Evolutionary conservation across 768 basidiomycete genomes (phyloP), one percentile per base, ranked within the genome.

Genomic region (Hemileccinum rubropunctum): DNA sequence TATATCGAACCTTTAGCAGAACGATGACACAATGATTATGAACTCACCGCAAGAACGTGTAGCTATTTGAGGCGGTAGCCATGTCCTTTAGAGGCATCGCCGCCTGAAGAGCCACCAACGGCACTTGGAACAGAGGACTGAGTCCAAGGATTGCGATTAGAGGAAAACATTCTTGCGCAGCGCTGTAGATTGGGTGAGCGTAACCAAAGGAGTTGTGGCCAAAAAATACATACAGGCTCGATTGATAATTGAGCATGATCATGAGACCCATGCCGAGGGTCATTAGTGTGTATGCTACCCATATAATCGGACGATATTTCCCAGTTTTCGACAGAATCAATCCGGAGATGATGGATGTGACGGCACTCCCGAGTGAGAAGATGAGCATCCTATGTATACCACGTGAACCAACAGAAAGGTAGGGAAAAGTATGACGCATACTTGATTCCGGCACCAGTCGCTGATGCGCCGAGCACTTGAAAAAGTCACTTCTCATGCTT

Each of bases 31-130:
- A 9, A 36, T 18, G 12, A n/a, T 12, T 14, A 34, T 28, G 7
- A n/a, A 48, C 68, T 27, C 61, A 83, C 81, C 86, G 77, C 55
- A 92, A 70, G 60, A 93, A 84, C 20, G 79, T 78, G 60, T 84
- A 86, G 0, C 82, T 81, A 1, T 78, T 72, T 0, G 91, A 90
- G 47, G 81, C 83, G 3, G 90, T 90, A 2, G 90, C 88, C 88
- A 92, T 90, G 56, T 92, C 88, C 58, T 82, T 84, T 14, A 89
- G 59, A 0, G 91, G 91, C 90, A 94, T 94, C 1, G 90, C 84
- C 1, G 89, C 88, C 68, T 93, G 91, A 13, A 93, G 68, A 14
- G 76, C 86, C 45, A 91, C 81, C 6, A 90, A 67, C 0, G 88
- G 88, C 5, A 71, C 61, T 71, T 83, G 80, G 73, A 87, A 87